phyloP scores from a whole-genome alignment of 1,139 yeast species.

The Kodamaea suecica region DNA sequence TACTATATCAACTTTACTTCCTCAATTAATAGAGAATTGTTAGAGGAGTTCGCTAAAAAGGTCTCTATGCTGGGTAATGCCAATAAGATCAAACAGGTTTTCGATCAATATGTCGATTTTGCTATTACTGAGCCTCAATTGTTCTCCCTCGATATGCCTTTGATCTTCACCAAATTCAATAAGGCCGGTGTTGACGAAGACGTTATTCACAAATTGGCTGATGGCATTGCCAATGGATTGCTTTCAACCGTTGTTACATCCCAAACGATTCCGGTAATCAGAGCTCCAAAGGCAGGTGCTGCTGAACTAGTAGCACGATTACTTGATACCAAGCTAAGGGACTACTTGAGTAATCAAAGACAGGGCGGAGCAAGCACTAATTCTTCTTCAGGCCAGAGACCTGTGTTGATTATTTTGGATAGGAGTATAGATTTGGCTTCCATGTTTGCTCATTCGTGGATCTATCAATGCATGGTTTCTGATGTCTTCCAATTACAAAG shows the following conservation, averaged over 20 bases:
- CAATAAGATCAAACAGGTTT: conserved; percentile 75
- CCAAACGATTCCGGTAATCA: conserved; percentile 79
- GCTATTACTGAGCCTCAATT: conserved; percentile 90
- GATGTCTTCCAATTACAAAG: conserved; percentile 83
- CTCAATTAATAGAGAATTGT: conserved; percentile 66
- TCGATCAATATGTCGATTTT: conserved; percentile 89
- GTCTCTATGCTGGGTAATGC: conserved; percentile 72
- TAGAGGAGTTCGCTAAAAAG: conserved; percentile 85
- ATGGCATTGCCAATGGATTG: conserved; percentile 71
- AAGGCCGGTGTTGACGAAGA: conserved; percentile 72
- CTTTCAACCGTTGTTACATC: conserved; percentile 76
- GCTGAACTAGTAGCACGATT: conserved; percentile 91
- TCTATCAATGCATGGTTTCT: conserved; percentile 92
- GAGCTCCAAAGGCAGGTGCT: conserved; percentile 91
- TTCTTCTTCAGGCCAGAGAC: conserved; percentile 50
- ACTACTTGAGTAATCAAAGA: conserved; percentile 73
- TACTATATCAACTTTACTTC: conserved; percentile 86
- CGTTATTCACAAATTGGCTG: conserved; percentile 65
- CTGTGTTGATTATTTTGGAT: conserved; percentile 79
- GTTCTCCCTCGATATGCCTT: conserved; percentile 69
- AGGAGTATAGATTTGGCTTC: conserved; percentile 87
- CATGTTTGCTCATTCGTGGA: conserved; percentile 97
- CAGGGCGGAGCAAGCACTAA: conserved; percentile 11
- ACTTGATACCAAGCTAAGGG: conserved; percentile 77
- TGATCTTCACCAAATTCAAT: conserved; percentile 67